These are phyloP conservation scores for Trichoderma sp. DNA, from an alignment of 2,329 filamentous ascomycete genomes.

Conservation along the genomic window DNA sequence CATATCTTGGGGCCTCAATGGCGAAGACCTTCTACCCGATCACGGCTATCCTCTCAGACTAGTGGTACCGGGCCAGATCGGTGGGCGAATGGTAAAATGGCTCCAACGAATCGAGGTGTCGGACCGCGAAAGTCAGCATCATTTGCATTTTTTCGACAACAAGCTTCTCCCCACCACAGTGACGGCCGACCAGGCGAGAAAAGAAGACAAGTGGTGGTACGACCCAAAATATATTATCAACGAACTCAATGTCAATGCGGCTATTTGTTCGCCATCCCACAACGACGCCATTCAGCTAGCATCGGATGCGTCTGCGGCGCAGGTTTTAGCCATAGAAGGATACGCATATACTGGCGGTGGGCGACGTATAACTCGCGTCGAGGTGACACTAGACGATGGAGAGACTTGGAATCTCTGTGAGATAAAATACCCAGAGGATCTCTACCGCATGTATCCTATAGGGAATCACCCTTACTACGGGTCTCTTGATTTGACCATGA, in stretches of 20 bases:
- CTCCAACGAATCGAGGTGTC: conserved; percentile 80
- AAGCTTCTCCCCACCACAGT: conserved; percentile 85
- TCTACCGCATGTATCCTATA: conserved; percentile 68
- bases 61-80: conserved; percentile 89
- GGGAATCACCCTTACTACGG: conserved; percentile 73
- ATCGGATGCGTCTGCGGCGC: conserved; percentile 64
- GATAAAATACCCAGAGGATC: conserved; percentile 83
- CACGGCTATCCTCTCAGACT: conserved; percentile 83
- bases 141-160: conserved; percentile 96
- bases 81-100: conserved; percentile 93
- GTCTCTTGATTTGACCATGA: conserved; percentile 76
- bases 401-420: conserved; percentile 62
- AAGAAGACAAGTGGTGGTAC: conserved; percentile 76
- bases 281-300: background rate
- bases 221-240: conserved; percentile 94
- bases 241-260: conserved; percentile 86
- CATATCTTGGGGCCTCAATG: conserved; percentile 90
- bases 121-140: conserved; percentile 80
- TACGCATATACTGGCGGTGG: conserved; percentile 91
- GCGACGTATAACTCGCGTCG: conserved; percentile 78
- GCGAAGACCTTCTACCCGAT: conserved; percentile 76
- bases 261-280: conserved; percentile 80
- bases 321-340: conserved; percentile 65
- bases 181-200: conserved; percentile 76
- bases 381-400: conserved; percentile 82